Evolutionary conservation across 2,329 filamentous ascomycete species (phyloP).

Genomic region (Aureobasidium sp.): DNA sequence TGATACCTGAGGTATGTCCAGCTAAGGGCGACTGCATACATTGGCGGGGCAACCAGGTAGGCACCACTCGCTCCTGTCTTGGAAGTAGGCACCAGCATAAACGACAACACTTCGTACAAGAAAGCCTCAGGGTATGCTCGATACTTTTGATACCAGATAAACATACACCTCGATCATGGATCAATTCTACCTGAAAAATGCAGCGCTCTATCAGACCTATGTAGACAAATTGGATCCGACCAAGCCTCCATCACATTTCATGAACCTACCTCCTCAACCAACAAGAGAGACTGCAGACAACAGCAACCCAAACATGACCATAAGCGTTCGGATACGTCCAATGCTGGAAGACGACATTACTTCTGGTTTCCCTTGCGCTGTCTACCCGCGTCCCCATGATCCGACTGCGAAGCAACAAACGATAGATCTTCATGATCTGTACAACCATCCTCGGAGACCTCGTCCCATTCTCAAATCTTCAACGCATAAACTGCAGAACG

Average conservation of each 20-base stretch:
- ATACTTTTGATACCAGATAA: no score
- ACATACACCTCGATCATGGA: not conserved
- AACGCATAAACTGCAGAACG: not conserved
- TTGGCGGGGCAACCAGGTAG: not conserved
- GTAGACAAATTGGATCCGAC: not conserved
- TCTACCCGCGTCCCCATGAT: not conserved
- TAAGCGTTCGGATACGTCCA: not conserved
- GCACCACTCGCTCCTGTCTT: not conserved
- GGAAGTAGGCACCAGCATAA: constrained; percentile 1
- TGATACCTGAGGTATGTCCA: not conserved
- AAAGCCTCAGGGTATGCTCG: no score
- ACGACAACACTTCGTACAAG: not conserved
- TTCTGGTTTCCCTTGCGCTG: not conserved
- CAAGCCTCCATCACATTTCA: not conserved
- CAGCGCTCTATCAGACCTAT: not conserved
- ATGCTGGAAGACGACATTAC: not conserved
- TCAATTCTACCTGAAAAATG: not conserved
- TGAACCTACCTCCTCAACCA: not conserved
- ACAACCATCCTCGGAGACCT: not conserved
- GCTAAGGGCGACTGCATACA: not conserved
- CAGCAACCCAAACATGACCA: not conserved
- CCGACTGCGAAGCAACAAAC: not conserved
- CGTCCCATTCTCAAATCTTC: not conserved
- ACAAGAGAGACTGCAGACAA: not conserved
- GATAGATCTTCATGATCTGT: not conserved